Evolutionary conservation across 768 basidiomycete genomes (phyloP).

Genomic region (Boletellus emodensis): DNA sequence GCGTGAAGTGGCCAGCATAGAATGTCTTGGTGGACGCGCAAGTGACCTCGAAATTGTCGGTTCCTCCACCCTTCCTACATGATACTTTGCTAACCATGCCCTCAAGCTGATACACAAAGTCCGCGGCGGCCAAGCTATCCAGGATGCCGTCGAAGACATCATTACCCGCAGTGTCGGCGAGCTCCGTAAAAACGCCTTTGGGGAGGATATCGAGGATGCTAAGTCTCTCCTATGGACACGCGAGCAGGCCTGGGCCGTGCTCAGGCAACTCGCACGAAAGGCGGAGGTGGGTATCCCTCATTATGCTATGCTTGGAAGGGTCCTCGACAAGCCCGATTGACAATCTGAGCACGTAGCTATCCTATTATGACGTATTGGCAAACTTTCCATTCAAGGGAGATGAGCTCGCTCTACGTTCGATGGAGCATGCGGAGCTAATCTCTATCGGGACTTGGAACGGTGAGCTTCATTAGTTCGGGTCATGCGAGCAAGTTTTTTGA

Average conservation of each 20-base stretch:
- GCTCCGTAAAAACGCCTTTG: slow-evolving; percentile 87
- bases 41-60: slow-evolving; percentile 83
- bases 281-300: slow-evolving; percentile 48
- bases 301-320: slow-evolving; percentile 20
- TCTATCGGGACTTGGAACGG: slow-evolving; percentile 74
- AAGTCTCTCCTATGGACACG: slow-evolving; percentile 79
- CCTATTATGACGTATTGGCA: slow-evolving; percentile 77
- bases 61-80: slow-evolving; percentile 1
- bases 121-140: slow-evolving; percentile 62
- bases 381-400: slow-evolving; percentile 93
- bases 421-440: slow-evolving; percentile 90
- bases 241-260: slow-evolving; percentile 83
- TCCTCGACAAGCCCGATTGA: neutral
- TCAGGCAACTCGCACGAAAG: slow-evolving; percentile 65
- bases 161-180: slow-evolving; percentile 75
- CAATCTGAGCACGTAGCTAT: slow-evolving; percentile 42
- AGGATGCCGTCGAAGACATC: slow-evolving; percentile 89
- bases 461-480: slow-evolving; percentile 21
- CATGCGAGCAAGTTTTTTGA: neutral
- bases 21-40: slow-evolving; percentile 83
- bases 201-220: slow-evolving; percentile 86
- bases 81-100: neutral
- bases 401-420: slow-evolving; percentile 69
- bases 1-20: slow-evolving; percentile 56
- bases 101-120: slow-evolving; percentile 81